Base-by-base conservation (phyloP, 345 rosid genomes). In the Syzygium jambos region DNA sequence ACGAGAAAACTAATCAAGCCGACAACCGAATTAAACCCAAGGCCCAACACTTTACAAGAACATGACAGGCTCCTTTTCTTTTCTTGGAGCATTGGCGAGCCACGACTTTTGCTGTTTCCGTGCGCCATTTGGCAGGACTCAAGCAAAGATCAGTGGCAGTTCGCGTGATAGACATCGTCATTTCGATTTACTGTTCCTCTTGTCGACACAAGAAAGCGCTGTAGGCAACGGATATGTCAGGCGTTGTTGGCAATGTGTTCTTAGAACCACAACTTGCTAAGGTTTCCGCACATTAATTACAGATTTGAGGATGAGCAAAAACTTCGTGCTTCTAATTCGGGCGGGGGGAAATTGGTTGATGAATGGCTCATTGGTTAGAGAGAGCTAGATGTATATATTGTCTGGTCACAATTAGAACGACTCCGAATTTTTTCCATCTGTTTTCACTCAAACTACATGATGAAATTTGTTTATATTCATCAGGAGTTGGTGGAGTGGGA, bases 401-500 rank as follows among this genome's bases (percentile, higher is more conserved):
- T 84, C 27, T 56, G 52, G n/a, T 27, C n/a, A 55, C 52, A 6
- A 41, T 85, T 34, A 85, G 80, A 34, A 68, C 80, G 9, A 9
- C 46, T 21, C 38, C 38, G 41, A 3, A 65, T 14, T 19, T 9
- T 68, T 68, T 17, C 78, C 23, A 2, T 68, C 78, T 68, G 6
- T 21, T 30, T 34, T 68, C 46, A 41, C 78, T 68, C 78, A 34
- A 68, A 73, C 17, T 2, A 22, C 80, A 17, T 34, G 80, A 38
- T 34, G 80, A 38, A 38, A 34, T 34, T 34, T 34, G 80, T 19
- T 73, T 19, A 38, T 73, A 41, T 34, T 73, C 14, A 5, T 73
- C 83, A 93, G 92, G 94, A 93, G 90, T 52, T 89, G 59, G 94
- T 86, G 29, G 90, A 88, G 84, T 88, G 90, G 90, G 90, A 88